Evolutionary conservation across 345 rosid species (phyloP).

Genomic region (Brassica napus): Da-Ae NC_063451.1:25584001-25584500

Average conservation of each 20-base stretch:
- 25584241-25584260: constrained; percentile 65
- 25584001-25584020: constrained; percentile 38
- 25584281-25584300: constrained; percentile 87
- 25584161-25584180: constrained; percentile 65
- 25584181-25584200: constrained; percentile 78
- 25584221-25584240: constrained; percentile 94
- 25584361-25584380: constrained; percentile 24
- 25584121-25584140: constrained; percentile 12
- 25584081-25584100: constrained; percentile 14
- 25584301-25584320: constrained; percentile 48
- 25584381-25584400: constrained; percentile 84
- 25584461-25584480: constrained; percentile 71
- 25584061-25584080: constrained; percentile 35
- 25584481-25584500: constrained; percentile 70
- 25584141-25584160: constrained; percentile 27
- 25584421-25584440: constrained; percentile 84
- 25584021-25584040: constrained; percentile 22
- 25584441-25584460: constrained; percentile 88
- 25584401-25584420: constrained; percentile 85
- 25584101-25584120: constrained; percentile 20
- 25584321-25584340: background rate
- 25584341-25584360: background rate
- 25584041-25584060: constrained; percentile 35
- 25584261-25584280: constrained; percentile 82
- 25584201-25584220: constrained; percentile 83